These are phyloP conservation scores for Glycine tomentella DNA, from an alignment of 306 rosid species.

Conservation along the genomic window DNA sequence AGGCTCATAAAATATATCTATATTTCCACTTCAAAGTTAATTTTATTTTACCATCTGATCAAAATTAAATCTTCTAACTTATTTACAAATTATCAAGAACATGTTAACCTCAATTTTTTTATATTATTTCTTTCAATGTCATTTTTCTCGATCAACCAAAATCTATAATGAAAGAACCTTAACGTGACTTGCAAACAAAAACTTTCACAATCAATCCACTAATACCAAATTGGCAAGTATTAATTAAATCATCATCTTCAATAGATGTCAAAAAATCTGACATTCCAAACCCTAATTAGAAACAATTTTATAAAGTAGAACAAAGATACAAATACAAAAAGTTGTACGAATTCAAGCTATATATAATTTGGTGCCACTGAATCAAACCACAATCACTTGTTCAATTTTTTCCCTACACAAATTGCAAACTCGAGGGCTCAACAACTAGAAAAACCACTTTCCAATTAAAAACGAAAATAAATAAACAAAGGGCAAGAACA, in stretches of 20 bases:
- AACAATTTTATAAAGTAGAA: not conserved
- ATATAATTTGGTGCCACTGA: not conserved
- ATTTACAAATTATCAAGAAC: not conserved
- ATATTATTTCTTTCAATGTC: not conserved
- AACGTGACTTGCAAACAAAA: not conserved
- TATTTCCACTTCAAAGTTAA: not conserved
- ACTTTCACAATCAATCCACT: not conserved
- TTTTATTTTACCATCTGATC: not conserved
- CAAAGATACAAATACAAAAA: not conserved
- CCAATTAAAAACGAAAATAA: not conserved
- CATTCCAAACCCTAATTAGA: not conserved
- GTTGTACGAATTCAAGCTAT: not conserved
- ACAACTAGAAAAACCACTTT: not conserved
- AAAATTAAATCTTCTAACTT: not conserved
- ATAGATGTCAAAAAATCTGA: not conserved
- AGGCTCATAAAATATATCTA: not conserved
- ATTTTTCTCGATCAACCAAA: not conserved
- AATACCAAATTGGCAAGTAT: not conserved
- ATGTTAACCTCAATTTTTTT: not conserved
- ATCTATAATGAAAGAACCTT: not conserved
- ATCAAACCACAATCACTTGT: not conserved
- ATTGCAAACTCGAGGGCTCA: not conserved
- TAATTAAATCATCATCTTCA: not conserved
- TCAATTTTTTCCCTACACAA: not conserved
- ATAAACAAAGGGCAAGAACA: not conserved